phyloP scores from a whole-genome alignment of 768 basidiomycete species.

The Leccinum fibrillosum region DNA sequence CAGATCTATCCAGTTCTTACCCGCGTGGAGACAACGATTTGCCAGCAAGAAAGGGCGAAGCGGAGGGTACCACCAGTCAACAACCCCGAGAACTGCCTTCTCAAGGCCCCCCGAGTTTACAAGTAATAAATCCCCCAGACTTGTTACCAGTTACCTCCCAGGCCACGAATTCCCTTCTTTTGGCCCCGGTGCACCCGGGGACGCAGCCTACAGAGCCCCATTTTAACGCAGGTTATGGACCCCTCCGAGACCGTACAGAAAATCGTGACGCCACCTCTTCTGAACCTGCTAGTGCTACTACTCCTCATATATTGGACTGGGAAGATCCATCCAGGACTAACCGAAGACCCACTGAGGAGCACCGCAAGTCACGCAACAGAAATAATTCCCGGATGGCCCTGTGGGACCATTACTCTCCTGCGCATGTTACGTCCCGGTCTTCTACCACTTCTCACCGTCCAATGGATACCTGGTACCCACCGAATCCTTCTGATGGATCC shows the following conservation, averaged over 20 bases:
- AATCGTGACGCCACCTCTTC: slow-evolving; percentile 2
- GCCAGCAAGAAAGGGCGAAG: background rate
- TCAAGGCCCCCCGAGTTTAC: slow-evolving; percentile 4
- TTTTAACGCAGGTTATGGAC: background rate
- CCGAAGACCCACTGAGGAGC: slow-evolving; percentile 9
- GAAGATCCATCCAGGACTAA: slow-evolving; percentile 12
- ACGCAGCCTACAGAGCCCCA: background rate
- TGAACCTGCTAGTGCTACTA: slow-evolving; percentile 5
- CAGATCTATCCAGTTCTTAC: background rate
- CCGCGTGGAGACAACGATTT: background rate
- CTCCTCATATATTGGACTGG: slow-evolving; percentile 1
- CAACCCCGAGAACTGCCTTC: background rate
- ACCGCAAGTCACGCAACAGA: slow-evolving; percentile 3
- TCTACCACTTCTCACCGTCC: background rate
- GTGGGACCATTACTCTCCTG: slow-evolving; percentile 14
- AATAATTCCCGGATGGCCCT: background rate
- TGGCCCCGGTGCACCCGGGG: slow-evolving; percentile 9
- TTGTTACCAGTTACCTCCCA: slow-evolving; percentile 5
- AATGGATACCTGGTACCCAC: slow-evolving; percentile 7
- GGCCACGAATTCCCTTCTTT: slow-evolving; percentile 7
- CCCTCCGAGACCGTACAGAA: background rate
- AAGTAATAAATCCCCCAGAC: slow-evolving; percentile 7
- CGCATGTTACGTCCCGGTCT: background rate
- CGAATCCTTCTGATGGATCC: slow-evolving; percentile 1
- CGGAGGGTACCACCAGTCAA: background rate